Conservation (phyloP, 192 early-diverging fungal species). For the Thamnidium elegans region DNA sequence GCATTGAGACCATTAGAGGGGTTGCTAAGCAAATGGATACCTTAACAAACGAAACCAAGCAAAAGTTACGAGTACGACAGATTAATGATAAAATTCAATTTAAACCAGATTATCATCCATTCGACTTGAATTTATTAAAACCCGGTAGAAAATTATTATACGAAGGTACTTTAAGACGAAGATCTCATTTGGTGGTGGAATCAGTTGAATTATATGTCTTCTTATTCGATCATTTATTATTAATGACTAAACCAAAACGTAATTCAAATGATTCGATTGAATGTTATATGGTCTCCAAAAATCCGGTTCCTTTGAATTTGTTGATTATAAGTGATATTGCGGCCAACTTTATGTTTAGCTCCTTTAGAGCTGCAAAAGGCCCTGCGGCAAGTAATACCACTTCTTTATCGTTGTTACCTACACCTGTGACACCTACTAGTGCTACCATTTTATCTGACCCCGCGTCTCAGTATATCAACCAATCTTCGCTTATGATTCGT, state of each 20-base stretch:
- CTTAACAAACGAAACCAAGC: neutral
- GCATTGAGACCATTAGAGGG: neutral
- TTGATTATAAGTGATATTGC: conserved; percentile 29
- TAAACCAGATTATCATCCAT: neutral
- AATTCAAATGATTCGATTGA: conserved; percentile 23
- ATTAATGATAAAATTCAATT: conserved; percentile 23
- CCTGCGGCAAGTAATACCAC: neutral
- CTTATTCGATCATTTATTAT: conserved; percentile 83
- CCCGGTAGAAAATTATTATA: conserved; percentile 68
- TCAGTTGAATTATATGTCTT: conserved; percentile 72
- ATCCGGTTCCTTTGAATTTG: conserved; percentile 78
- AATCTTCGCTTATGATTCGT: conserved; percentile 53
- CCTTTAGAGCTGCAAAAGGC: too few relatives aligned
- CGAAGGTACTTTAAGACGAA: conserved; percentile 69
- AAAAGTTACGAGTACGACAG: conserved; percentile 7
- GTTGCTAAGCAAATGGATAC: conserved; percentile 24
- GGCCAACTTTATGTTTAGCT: neutral
- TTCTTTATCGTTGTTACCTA: neutral
- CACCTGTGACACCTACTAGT: conserved; percentile 1
- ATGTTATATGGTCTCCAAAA: conserved; percentile 58
- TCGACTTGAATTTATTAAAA: conserved; percentile 61
- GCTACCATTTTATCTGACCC: conserved; percentile 34
- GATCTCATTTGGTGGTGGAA: conserved; percentile 35
- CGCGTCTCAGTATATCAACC: conserved; percentile 40
- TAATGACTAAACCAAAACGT: conserved; percentile 68